A percentile compares a stretch with the other conserved stretches of the same genome.
phyloP scores from a whole-genome alignment of 164 flowering plant genomes.

The Piper betle region DNA sequence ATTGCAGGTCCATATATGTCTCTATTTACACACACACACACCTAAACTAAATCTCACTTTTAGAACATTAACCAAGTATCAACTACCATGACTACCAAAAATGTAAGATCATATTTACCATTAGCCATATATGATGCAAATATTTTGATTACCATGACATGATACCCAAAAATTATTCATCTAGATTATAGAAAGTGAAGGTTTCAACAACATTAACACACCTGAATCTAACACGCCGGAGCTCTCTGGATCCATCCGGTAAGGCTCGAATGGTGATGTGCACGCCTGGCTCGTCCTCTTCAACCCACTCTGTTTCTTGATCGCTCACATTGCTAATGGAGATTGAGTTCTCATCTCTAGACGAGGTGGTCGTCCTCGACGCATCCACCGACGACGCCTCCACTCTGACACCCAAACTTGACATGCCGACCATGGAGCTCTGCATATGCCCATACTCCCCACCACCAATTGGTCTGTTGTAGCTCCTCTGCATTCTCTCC shows the following conservation, averaged over 20 bases:
- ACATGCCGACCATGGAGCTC: constrained; percentile 34
- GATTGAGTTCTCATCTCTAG: constrained; percentile 79
- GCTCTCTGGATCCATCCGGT: constrained; percentile 85
- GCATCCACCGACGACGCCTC: constrained; percentile 61
- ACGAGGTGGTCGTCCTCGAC: constrained; percentile 70
- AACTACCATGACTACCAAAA: no score
- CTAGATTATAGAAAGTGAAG: neutral
- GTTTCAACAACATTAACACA: constrained; percentile 8
- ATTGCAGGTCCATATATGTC: no score
- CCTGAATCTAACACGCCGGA: constrained; percentile 97
- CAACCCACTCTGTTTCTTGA: constrained; percentile 86
- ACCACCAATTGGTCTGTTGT: constrained; percentile 25
- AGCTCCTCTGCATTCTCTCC: constrained; percentile 51
- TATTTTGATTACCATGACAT: no score
- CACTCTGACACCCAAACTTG: constrained; percentile 28
- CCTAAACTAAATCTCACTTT: no score
- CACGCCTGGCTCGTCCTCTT: constrained; percentile 94
- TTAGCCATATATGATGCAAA: no score
- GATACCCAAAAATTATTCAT: no score
- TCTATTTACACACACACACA: no score
- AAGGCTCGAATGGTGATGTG: constrained; percentile 89
- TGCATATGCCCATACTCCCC: constrained; percentile 31
- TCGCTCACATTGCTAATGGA: constrained; percentile 88
- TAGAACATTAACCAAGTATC: no score
- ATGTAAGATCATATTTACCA: no score